These are phyloP conservation scores for Lachancea fermentati DNA, from an alignment of 805 yeast species.

Conservation along the genomic window DNA sequence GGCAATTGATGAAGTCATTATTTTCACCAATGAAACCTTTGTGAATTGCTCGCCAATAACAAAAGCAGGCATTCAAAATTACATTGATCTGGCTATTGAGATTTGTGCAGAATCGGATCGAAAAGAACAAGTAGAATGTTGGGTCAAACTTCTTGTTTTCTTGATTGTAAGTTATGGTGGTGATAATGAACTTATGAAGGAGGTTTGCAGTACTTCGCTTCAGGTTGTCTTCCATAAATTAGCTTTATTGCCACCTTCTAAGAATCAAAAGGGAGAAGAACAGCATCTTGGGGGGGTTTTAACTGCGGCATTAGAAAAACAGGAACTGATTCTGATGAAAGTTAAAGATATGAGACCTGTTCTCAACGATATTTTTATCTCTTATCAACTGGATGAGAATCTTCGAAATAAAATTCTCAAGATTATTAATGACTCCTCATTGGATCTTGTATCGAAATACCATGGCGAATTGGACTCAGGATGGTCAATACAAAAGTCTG, in stretches of 20 bases:
- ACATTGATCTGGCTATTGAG: conserved; percentile 14
- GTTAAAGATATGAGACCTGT: conserved; percentile 55
- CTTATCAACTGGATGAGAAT: conserved; percentile 59
- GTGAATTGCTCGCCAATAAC: too few species aligned
- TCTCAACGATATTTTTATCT: conserved; percentile 55
- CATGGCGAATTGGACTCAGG: conserved; percentile 47
- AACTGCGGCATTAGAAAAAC: conserved; percentile 46
- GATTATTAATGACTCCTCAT: conserved; percentile 53
- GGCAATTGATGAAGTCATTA: conserved; percentile 16
- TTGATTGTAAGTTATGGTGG: conserved; percentile 16
- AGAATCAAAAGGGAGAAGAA: conserved; percentile 16
- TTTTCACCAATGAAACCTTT: conserved; percentile 12
- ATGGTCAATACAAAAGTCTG: conserved; percentile 51
- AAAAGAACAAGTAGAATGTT: conserved; percentile 12
- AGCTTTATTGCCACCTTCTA: conserved; percentile 13
- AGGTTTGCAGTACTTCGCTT: conserved; percentile 14
- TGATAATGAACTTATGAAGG: conserved; percentile 2
- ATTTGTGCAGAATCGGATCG: conserved; percentile 1
- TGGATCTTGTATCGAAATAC: conserved; percentile 40
- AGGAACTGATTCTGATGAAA: conserved; percentile 44
- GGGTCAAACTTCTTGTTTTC: conserved; percentile 23
- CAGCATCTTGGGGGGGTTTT: conserved; percentile 50
- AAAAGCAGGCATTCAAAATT: conserved; percentile 5
- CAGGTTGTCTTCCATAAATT: conserved; percentile 20
- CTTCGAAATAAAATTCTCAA: conserved; percentile 46